Conservation (phyloP, 805 yeast genomes). For the Candida boleticola region DNA sequence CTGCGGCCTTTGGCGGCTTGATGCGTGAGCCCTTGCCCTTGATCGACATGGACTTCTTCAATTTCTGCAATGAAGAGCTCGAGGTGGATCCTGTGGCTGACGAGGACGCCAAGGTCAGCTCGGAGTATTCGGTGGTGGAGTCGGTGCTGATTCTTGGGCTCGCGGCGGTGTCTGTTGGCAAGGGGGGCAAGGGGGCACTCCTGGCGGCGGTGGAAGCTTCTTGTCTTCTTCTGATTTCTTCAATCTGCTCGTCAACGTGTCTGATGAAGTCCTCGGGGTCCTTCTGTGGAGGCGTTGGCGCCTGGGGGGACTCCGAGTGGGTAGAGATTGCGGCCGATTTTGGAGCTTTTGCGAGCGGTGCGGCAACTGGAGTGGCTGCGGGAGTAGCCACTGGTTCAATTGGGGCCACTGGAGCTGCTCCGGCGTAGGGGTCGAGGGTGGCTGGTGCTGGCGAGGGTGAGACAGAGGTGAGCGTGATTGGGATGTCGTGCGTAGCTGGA, state of each 20-base stretch:
- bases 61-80: constrained; percentile 1
- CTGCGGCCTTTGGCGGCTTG: background rate
- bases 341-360: background rate
- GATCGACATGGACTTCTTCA: constrained; percentile 2
- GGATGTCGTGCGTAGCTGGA: background rate
- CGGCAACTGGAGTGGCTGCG: background rate
- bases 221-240: background rate
- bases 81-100: background rate
- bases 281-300: background rate
- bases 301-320: background rate
- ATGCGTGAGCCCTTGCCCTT: background rate
- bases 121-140: background rate
- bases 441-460: background rate
- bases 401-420: background rate
- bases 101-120: background rate
- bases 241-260: background rate
- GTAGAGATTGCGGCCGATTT: background rate
- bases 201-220: background rate
- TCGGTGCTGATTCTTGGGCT: background rate
- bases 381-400: background rate
- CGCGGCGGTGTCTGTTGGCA: background rate
- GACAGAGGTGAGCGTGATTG: background rate
- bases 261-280: background rate
- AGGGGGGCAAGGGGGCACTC: background rate
- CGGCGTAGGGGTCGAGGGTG: background rate